Evolutionary conservation across 257 asterid species (phyloP).

Genomic region (Solanum arcanum): DNA sequence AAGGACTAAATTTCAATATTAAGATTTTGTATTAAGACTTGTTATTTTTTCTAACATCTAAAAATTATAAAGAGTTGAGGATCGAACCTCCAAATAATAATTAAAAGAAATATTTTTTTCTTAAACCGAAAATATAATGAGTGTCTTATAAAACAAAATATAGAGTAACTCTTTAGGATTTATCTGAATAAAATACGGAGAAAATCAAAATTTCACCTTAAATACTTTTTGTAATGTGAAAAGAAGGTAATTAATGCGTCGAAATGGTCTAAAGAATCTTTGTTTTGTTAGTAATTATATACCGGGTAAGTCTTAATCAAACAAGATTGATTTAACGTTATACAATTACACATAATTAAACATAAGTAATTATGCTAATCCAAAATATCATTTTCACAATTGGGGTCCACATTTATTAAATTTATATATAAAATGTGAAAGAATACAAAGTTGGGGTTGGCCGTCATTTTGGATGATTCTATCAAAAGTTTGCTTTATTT

Average conservation of each 20-base stretch:
- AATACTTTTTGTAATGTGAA: background rate
- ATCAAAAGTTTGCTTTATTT: conserved; percentile 19
- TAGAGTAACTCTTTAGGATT: background rate
- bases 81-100: background rate
- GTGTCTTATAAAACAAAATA: background rate
- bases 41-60: background rate
- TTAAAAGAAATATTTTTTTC: background rate
- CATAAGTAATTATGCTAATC: background rate
- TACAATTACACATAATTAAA: background rate
- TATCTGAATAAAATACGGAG: background rate
- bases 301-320: background rate
- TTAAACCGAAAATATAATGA: background rate
- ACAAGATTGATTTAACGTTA: background rate
- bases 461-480: conserved; percentile 25
- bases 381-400: background rate
- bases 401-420: background rate
- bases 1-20: background rate
- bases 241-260: background rate
- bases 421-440: background rate
- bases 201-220: background rate
- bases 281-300: background rate
- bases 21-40: background rate
- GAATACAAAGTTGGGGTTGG: background rate
- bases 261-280: background rate
- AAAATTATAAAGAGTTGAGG: background rate